Evolutionary conservation across 768 basidiomycete species (phyloP).

Genomic region (Lactarius deliciosus): DNA sequence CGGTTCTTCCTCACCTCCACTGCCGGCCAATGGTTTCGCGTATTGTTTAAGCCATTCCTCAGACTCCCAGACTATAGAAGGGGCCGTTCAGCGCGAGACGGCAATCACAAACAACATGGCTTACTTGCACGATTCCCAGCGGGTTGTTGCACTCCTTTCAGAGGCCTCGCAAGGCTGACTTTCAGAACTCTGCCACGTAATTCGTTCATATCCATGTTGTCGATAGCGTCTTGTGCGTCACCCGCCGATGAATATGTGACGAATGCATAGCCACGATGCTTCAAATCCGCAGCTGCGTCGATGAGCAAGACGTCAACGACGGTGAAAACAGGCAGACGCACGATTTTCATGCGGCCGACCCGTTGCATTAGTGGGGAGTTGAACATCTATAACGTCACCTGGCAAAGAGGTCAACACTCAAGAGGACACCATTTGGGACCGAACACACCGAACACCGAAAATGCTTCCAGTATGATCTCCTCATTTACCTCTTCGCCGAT

Average conservation of each 20-base stretch:
- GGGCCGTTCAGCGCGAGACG: constrained; percentile 6
- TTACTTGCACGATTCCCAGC: constrained; percentile 73
- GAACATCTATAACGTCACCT: constrained; percentile 94
- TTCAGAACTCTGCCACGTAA: constrained; percentile 71
- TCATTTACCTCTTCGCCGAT: constrained; percentile 86
- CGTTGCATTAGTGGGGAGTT: constrained; percentile 77
- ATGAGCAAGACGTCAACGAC: constrained; percentile 14
- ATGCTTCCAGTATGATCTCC: constrained; percentile 67
- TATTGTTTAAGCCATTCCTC: constrained; percentile 90
- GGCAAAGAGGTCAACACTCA: constrained; percentile 18
- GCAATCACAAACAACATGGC: constrained; percentile 34
- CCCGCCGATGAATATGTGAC: constrained; percentile 77
- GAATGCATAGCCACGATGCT: constrained; percentile 93
- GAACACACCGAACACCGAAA: constrained; percentile 81
- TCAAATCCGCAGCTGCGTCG: constrained; percentile 49
- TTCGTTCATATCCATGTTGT: constrained; percentile 98
- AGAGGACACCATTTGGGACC: constrained; percentile 12
- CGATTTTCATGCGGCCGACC: constrained; percentile 65
- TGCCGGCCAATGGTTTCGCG: constrained; percentile 72
- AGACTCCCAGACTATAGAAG: constrained; percentile 83
- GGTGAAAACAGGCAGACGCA: constrained; percentile 34
- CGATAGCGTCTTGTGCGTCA: constrained; percentile 95
- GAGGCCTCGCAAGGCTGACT: constrained; percentile 83
- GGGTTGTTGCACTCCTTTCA: constrained; percentile 63
- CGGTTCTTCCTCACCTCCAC: constrained; percentile 54